Evolutionary conservation across 2,329 filamentous ascomycete species (phyloP), one percentile per base, ranked within the genome.

Genomic region (Huntiella moniliformis): DNA sequence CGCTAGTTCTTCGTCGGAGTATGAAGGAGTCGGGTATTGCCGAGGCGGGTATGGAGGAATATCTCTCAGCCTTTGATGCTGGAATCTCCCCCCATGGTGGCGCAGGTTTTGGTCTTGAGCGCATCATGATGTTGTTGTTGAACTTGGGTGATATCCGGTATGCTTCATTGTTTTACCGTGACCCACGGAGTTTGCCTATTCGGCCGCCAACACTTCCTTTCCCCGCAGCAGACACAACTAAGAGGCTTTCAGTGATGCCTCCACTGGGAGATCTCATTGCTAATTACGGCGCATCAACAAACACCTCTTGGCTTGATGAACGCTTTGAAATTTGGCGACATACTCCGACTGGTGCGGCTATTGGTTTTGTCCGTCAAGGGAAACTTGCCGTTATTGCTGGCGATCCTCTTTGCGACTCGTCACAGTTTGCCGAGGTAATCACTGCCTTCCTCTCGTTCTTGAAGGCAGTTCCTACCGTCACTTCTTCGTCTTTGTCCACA

Each of bases 241-340:
- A 64, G 53, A 53, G 61, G 53, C 67, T 62, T 47, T 68, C 65
- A 42, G 32, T 15, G 22, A 66, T 81, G 45, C 86, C 86, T 44
- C 70, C 83, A 0, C 59, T 95, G 4, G 83, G 87, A 58, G 81
- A 93, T 57, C 76, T 95, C 37, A 86, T 95, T 59, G 85, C 85
- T 57, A 95, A 95, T 61, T 95, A 95, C 54, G 87, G 87, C 51
- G 87, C 95, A 60, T 85, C 87, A 2, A 86, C 85, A 42, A 92
- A 93, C 56, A 95, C 87, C 0, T 91, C 85, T 0, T 95, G 86
- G 85, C 73, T 91, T 5, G 87, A 95, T 58, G 82, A 86, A 5
- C 77, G 85, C 5, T 94, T 87, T 59, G 71, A 83, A 56, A 77
- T 93, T 48, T 95, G 85, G 84, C 78, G 87, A 28, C 84, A 94